phyloP scores from a whole-genome alignment of 2,329 filamentous ascomycete species.

The Botrytis medusae region DNA sequence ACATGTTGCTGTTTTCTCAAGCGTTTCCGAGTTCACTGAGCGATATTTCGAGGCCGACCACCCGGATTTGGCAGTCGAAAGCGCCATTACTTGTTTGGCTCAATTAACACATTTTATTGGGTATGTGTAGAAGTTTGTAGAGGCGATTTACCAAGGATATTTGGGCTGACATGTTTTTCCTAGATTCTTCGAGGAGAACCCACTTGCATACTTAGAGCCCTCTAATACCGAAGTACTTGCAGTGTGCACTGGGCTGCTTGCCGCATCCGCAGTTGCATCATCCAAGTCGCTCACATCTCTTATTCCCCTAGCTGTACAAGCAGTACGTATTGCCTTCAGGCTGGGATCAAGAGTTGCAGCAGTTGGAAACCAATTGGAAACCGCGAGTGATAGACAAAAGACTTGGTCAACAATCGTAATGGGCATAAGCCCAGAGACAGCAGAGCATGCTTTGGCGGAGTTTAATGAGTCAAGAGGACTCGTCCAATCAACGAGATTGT shows the following conservation, averaged over 20 bases:
- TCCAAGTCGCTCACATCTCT: constrained; percentile 37
- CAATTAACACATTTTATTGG: constrained; percentile 70
- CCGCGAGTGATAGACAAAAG: constrained; percentile 21
- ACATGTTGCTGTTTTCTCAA: constrained; percentile 61
- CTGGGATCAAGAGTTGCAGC: constrained; percentile 34
- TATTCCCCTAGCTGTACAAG: constrained; percentile 38
- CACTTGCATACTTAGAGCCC: constrained; percentile 17
- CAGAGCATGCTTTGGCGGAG: constrained; percentile 24
- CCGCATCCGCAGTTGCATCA: constrained; percentile 39
- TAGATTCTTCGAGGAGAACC: constrained; percentile 22
- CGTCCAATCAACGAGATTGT: constrained; percentile 26
- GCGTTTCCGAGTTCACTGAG: constrained; percentile 63
- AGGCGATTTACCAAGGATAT: neutral
- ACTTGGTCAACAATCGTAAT: constrained; percentile 31
- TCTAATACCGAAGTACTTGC: constrained; percentile 19
- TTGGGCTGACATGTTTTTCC: neutral
- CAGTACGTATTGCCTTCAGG: constrained; percentile 39
- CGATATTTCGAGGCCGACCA: constrained; percentile 57
- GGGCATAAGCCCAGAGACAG: constrained; percentile 26
- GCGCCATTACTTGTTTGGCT: constrained; percentile 61
- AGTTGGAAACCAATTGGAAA: constrained; percentile 35
- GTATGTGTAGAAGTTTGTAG: constrained; percentile 44
- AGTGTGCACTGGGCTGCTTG: constrained; percentile 40
- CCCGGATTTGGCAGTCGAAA: constrained; percentile 63
- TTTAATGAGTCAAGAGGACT: constrained; percentile 28